phyloP scores from a whole-genome alignment of 768 basidiomycete species.

The Macrolepiota fuliginosa region DNA sequence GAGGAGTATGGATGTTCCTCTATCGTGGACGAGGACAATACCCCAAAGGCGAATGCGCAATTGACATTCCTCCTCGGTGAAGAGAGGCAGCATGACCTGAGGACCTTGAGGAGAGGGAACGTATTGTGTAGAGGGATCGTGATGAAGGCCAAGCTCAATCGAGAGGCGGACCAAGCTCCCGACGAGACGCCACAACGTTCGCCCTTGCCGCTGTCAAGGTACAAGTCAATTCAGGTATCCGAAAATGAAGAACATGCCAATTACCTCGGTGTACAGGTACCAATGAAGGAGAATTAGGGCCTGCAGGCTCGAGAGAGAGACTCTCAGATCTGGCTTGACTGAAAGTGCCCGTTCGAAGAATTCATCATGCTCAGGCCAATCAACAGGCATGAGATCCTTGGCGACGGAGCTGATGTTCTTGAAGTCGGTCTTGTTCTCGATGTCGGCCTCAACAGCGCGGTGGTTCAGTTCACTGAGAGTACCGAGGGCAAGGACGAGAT shows the following conservation, averaged over 20 bases:
- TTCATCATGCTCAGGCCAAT: constrained; percentile 82
- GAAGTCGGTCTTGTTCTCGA: constrained; percentile 33
- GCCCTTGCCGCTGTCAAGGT: constrained; percentile 71
- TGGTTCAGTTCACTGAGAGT: constrained; percentile 82
- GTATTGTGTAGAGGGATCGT: constrained; percentile 72
- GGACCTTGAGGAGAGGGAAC: constrained; percentile 31
- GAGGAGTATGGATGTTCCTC: constrained; percentile 84
- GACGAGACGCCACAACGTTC: constrained; percentile 84
- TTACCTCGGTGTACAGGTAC: constrained; percentile 87
- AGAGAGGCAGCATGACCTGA: constrained; percentile 28
- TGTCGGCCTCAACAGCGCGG: constrained; percentile 53
- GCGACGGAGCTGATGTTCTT: constrained; percentile 20
- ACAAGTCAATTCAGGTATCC: constrained; percentile 8
- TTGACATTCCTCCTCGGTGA: constrained; percentile 75
- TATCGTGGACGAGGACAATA: constrained; percentile 83
- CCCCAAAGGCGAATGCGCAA: constrained; percentile 82
- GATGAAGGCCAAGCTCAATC: constrained; percentile 83
- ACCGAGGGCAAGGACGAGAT: constrained; percentile 76
- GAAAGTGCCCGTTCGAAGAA: constrained; percentile 79
- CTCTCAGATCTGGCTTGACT: constrained; percentile 79
- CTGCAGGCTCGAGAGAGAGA: constrained; percentile 80
- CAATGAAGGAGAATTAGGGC: constrained; percentile 83
- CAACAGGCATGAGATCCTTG: constrained; percentile 60
- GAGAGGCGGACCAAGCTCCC: constrained; percentile 81
- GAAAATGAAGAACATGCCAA: constrained; percentile 15